phyloP scores from a whole-genome alignment of 2,329 filamentous ascomycete species.

The Beauveria sp. region DNA sequence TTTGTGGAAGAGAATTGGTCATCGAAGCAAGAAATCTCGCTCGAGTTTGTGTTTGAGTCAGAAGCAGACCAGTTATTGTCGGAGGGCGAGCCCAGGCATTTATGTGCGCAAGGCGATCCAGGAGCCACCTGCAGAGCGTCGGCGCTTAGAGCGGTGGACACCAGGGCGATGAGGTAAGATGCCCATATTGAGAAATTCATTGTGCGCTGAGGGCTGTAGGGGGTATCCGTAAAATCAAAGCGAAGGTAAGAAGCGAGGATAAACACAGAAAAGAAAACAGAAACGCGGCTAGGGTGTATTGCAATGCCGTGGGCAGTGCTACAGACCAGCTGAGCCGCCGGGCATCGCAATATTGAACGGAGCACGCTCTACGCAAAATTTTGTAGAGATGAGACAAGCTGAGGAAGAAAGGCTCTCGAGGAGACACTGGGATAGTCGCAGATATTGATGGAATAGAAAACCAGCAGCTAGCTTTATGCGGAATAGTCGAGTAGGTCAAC shows the following conservation, averaged over 20 bases:
- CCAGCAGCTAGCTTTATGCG: too few species aligned
- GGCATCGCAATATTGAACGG: not conserved
- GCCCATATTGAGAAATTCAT: not conserved
- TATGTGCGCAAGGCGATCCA: conserved; percentile 40
- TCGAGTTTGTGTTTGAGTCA: conserved; percentile 33
- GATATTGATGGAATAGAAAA: too few species aligned
- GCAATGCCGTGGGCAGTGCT: not conserved
- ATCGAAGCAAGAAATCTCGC: conserved; percentile 41
- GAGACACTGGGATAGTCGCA: too few species aligned
- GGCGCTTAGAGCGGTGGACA: not conserved
- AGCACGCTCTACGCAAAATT: not conserved
- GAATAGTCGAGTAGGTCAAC: too few species aligned
- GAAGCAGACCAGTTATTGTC: conserved; percentile 26
- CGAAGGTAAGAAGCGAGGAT: not conserved
- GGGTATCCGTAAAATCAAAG: not conserved
- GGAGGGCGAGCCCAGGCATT: conserved; percentile 35
- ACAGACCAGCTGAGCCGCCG: not conserved
- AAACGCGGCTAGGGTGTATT: not conserved
- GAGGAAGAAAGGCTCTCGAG: not conserved
- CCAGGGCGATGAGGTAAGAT: not conserved
- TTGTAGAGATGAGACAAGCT: not conserved
- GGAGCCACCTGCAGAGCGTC: conserved; percentile 38
- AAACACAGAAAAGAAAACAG: not conserved
- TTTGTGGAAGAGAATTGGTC: conserved; percentile 28
- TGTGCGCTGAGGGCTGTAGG: not conserved